Conservation (phyloP, 2,329 filamentous ascomycete genomes). For the Penicillium sp. region DNA sequence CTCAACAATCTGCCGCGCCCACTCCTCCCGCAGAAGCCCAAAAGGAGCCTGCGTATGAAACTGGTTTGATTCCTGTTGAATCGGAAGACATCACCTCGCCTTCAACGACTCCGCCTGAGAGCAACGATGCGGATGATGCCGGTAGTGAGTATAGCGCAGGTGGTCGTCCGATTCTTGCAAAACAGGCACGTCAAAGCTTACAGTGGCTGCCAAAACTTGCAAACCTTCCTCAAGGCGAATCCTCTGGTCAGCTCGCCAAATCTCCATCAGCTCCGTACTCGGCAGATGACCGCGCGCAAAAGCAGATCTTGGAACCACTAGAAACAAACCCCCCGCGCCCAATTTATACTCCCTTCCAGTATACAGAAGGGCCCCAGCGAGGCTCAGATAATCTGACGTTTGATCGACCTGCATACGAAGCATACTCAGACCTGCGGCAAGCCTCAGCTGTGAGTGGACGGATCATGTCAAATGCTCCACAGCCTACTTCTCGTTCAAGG, state of each 20-base stretch:
- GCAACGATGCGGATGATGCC: constrained; percentile 26
- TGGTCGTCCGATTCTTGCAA: constrained; percentile 45
- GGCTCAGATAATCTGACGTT: constrained; percentile 37
- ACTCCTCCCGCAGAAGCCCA: constrained; percentile 7
- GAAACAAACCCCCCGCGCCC: constrained; percentile 36
- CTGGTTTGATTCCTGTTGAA: constrained; percentile 33
- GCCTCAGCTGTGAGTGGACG: constrained; percentile 43
- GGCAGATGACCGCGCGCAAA: constrained; percentile 19
- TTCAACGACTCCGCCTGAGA: constrained; percentile 6
- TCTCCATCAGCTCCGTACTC: no score
- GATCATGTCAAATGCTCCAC: constrained; percentile 36
- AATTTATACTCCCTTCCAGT: constrained; percentile 44
- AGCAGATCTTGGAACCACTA: constrained; percentile 26
- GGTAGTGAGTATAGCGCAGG: constrained; percentile 48
- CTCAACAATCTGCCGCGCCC: no score
- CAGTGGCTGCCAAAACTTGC: constrained; percentile 13
- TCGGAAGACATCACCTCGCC: constrained; percentile 19
- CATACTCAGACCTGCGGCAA: constrained; percentile 44
- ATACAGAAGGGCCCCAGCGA: constrained; percentile 40
- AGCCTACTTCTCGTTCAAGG: constrained; percentile 13
- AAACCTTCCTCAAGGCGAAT: constrained; percentile 5
- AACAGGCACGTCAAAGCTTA: constrained; percentile 13
- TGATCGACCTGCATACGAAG: constrained; percentile 42
- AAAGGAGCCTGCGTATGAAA: constrained; percentile 19
- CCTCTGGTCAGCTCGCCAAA: not conserved